Evolutionary conservation across 2,329 filamentous ascomycete genomes (phyloP).

Genomic region (Volutella citrinella): DNA sequence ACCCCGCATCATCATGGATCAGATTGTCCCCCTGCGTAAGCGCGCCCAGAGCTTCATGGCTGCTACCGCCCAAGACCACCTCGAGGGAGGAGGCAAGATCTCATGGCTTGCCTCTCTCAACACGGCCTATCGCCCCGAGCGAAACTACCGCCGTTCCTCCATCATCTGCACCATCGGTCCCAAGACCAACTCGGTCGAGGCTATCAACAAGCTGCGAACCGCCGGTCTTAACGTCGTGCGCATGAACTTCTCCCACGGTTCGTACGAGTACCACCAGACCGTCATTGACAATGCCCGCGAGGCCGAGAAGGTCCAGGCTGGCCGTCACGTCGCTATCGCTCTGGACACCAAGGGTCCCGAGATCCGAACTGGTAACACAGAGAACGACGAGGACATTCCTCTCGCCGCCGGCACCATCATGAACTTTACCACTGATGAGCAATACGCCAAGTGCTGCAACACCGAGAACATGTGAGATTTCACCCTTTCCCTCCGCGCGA

Average conservation of each 20-base stretch:
- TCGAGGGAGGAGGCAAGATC: slow-evolving; percentile 70
- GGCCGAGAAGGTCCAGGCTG: slow-evolving; percentile 73
- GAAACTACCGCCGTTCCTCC: slow-evolving; percentile 92
- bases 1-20: slow-evolving; percentile 30
- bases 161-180: slow-evolving; percentile 99
- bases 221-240: slow-evolving; percentile 96
- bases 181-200: slow-evolving; percentile 97
- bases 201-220: slow-evolving; percentile 89
- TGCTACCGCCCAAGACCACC: slow-evolving; percentile 77
- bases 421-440: slow-evolving; percentile 95
- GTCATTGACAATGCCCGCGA: slow-evolving; percentile 94
- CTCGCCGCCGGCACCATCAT: slow-evolving; percentile 80
- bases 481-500: no score
- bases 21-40: no score
- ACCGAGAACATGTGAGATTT: slow-evolving; percentile 84
- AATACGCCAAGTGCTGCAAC: slow-evolving; percentile 81
- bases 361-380: slow-evolving; percentile 64
- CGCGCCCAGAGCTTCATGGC: slow-evolving; percentile 45
- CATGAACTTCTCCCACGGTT: slow-evolving; percentile 92
- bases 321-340: slow-evolving; percentile 92
- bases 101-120: slow-evolving; percentile 71
- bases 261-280: slow-evolving; percentile 94
- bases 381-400: slow-evolving; percentile 85
- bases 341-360: slow-evolving; percentile 69
- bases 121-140: slow-evolving; percentile 81